Base-by-base conservation (phyloP, 2,329 filamentous ascomycete species). In the Clathrospora elynae region DNA sequence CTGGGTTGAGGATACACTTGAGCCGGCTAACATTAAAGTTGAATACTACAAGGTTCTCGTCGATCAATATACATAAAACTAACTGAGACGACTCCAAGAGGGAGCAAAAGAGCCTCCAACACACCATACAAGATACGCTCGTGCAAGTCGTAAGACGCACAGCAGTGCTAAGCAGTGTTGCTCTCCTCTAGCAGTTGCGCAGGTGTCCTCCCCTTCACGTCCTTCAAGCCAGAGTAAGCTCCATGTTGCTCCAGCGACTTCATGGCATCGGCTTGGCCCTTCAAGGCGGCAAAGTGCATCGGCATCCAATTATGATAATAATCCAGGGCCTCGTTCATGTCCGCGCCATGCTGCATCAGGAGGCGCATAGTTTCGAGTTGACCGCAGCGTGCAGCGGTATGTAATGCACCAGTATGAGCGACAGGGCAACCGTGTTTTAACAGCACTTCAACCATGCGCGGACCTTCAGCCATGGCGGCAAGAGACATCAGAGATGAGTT, bases 281-380 rank as follows among this genome's bases (percentile, higher is more conserved):
- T 33, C 3, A 17, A 45, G 20, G 44, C 44, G 16, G 49, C 45
- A 24, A 49, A 48, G 35, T 51, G 43, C 40, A 51, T 40, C 23
- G 43, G 43, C 39, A 35, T 51, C 43, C 43, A 41, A 14, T 24
- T 23, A 13, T 29, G 11, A 35, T 32, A 48, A 26, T 32, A 17
- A 22, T 11, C 6, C 14, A 42, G 20, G 20, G 18, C 34, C 36
- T 52, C 44, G 20, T 52, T 39, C 33, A 48, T 9, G 31, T 45
- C 41, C 8, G 49, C 49, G 37, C 49, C 37, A 39, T 48, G 41
- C 33, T 52, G 29, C 23, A 52, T 39, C 8, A 51, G 40, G 31
- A 52, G 34, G 30, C 35, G 44, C 37, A 52, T 48, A 48, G 44
- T 48, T 35, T 48, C 33, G 14, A 52, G 40, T 3, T 28, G 30